A percentile compares a stretch with the other conserved stretches of the same genome.
These are phyloP conservation scores for Ramalina peruviana DNA, from an alignment of 495 filamentous ascomycete genomes.

Conservation along the genomic window DNA sequence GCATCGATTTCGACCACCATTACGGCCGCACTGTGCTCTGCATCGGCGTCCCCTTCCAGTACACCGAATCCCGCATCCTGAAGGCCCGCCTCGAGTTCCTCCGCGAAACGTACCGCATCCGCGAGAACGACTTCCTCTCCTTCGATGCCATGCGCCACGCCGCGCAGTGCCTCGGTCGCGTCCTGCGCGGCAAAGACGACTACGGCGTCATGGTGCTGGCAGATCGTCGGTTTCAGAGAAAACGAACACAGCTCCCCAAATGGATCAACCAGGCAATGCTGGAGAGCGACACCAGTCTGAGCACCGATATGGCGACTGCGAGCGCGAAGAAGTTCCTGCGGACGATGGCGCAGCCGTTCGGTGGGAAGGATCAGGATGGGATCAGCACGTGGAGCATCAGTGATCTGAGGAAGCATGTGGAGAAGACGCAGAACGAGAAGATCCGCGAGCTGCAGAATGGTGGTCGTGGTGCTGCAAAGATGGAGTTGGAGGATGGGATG, in stretches of 20 bases:
- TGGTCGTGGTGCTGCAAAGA: slow-evolving; percentile 28
- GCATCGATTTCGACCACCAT: slow-evolving; percentile 98
- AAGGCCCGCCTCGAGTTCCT: slow-evolving; percentile 94
- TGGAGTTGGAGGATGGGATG: slow-evolving; percentile 34
- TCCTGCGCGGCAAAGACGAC: slow-evolving; percentile 92
- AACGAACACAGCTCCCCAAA: slow-evolving; percentile 79
- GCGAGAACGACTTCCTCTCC: slow-evolving; percentile 94
- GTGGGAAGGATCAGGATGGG: slow-evolving; percentile 69
- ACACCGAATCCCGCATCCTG: slow-evolving; percentile 93
- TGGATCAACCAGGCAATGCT: slow-evolving; percentile 89
- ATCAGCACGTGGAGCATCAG: slow-evolving; percentile 79
- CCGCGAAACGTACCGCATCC: slow-evolving; percentile 90
- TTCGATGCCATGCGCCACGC: slow-evolving; percentile 99
- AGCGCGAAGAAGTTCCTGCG: slow-evolving; percentile 78
- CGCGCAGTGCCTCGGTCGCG: slow-evolving; percentile 90
- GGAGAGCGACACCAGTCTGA: slow-evolving; percentile 73
- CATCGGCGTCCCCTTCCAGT: slow-evolving; percentile 97
- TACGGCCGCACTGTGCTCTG: slow-evolving; percentile 94
- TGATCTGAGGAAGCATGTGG: slow-evolving; percentile 65
- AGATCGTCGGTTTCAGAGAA: slow-evolving; percentile 81
- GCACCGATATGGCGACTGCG: slow-evolving; percentile 89
- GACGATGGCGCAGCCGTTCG: slow-evolving; percentile 83
- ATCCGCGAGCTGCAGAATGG: slow-evolving; percentile 25
- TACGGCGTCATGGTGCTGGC: slow-evolving; percentile 98
- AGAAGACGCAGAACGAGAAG: slow-evolving; percentile 56